phyloP scores from a whole-genome alignment of 768 basidiomycete species.

The Lactifluus hygrophoroides region DNA sequence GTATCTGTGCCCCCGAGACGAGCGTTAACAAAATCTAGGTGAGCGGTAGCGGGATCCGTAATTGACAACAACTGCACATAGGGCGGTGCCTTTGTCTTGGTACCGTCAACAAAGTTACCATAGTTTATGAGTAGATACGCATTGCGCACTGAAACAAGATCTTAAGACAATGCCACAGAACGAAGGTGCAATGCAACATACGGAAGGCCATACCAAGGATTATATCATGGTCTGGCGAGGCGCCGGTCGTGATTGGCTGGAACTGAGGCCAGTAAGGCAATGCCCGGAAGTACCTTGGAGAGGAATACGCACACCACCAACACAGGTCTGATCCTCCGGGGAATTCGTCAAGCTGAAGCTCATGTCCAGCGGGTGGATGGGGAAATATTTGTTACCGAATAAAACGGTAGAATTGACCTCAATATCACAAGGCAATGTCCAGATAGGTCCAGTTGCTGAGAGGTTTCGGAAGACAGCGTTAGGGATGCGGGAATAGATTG shows the following conservation, averaged over 20 bases:
- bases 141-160: slow-evolving; percentile 45
- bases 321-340: slow-evolving; percentile 27
- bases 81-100: slow-evolving; percentile 33
- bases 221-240: slow-evolving; percentile 47
- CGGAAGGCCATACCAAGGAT: slow-evolving; percentile 69
- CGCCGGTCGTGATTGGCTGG: slow-evolving; percentile 52
- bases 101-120: slow-evolving; percentile 48
- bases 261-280: slow-evolving; percentile 36
- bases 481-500: slow-evolving; percentile 48
- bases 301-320: slow-evolving; percentile 36
- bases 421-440: slow-evolving; percentile 54
- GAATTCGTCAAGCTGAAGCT: slow-evolving; percentile 23
- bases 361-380: slow-evolving; percentile 61
- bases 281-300: background rate
- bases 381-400: slow-evolving; percentile 48
- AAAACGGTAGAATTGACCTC: slow-evolving; percentile 59
- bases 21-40: slow-evolving; percentile 29
- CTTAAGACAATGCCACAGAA: background rate
- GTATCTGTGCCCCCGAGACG: slow-evolving; percentile 23
- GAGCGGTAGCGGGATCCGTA: slow-evolving; percentile 39
- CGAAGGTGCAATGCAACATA: slow-evolving; percentile 28
- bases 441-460: slow-evolving; percentile 37
- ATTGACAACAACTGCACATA: slow-evolving; percentile 56
- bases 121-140: slow-evolving; percentile 56
- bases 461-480: slow-evolving; percentile 43